A percentile compares a stretch with the other conserved stretches of the same genome.
These are phyloP conservation scores for Pseudodiploospora longispora DNA, from an alignment of 2,329 filamentous ascomycete species.

Conservation along the genomic window DNA sequence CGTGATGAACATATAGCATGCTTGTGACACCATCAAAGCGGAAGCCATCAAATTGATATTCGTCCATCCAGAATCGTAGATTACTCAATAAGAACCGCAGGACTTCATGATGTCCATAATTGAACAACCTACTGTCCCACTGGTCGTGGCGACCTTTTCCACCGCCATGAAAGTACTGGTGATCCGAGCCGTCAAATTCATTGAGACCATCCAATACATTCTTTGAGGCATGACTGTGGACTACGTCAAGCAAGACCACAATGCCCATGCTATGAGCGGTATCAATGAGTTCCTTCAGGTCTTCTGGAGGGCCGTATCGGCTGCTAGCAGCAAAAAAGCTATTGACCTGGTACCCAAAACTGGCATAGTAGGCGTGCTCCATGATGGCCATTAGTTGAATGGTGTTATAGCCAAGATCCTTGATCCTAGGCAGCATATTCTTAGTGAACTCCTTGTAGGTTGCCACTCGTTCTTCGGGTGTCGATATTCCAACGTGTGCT, in stretches of 20 bases:
- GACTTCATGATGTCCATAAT: conserved; percentile 92
- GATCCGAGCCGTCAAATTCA: conserved; percentile 89
- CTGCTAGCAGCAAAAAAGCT: conserved; percentile 98
- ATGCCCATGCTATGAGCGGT: conserved; percentile 88
- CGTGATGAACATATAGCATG: conserved; percentile 94
- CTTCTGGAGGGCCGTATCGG: conserved; percentile 86
- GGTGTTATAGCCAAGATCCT: conserved; percentile 85
- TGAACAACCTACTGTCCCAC: conserved; percentile 96
- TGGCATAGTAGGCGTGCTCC: conserved; percentile 99
- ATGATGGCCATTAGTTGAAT: conserved; percentile 99
- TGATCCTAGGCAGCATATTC: conserved; percentile 86
- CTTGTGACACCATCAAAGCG: conserved; percentile 96
- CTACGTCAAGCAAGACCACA: conserved; percentile 85
- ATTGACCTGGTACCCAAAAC: conserved; percentile 97
- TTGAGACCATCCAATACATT: conserved; percentile 94
- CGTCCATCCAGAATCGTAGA: conserved; percentile 97
- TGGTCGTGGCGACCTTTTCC: conserved; percentile 78
- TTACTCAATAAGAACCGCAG: conserved; percentile 94
- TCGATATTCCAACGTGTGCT: conserved; percentile 96
- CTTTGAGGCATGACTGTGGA: conserved; percentile 97
- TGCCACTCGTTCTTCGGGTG: conserved; percentile 77
- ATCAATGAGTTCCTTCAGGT: conserved; percentile 93
- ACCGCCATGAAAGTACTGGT: conserved; percentile 91
- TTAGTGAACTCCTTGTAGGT: conserved; percentile 97
- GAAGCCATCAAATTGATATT: conserved; percentile 95